Evolutionary conservation across 208 protist species (phyloP), one percentile per base, ranked within the genome.

Genomic region (Balamuthia mandrillaris): DNA sequence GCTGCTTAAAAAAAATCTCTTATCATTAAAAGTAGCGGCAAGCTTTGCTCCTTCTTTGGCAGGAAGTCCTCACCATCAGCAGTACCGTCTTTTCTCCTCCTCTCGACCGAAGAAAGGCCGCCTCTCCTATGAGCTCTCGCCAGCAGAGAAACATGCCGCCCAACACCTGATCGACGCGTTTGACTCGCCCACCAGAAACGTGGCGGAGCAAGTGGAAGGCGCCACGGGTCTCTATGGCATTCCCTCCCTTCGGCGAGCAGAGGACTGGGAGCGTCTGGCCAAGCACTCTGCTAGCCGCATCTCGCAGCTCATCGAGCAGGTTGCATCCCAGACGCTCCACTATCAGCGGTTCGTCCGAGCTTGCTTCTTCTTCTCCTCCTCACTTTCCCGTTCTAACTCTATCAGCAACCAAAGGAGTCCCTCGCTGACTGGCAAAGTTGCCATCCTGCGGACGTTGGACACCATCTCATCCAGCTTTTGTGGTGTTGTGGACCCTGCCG

Each of bases 91-190:
- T n/a, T n/a, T n/a, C n/a, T n/a, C n/a, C n/a, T n/a, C n/a, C n/a
- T n/a, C n/a, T n/a, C n/a, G n/a, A n/a, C n/a, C n/a, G n/a, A n/a
- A n/a, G n/a, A n/a, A n/a, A n/a, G n/a, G n/a, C n/a, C n/a, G n/a
- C n/a, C n/a, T n/a, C n/a, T n/a, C n/a, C n/a, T n/a, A n/a, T n/a
- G n/a, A n/a, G n/a, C n/a, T n/a, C n/a, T n/a, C n/a, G n/a, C n/a
- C n/a, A n/a, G n/a, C n/a, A 56, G 49, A 56, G 49, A n/a, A 18
- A 56, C 49, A 56, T 18, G 49, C 49, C 49, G n/a, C 18, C 49
- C 49, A 56, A 56, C 18, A 56, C n/a, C 35, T 78, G 56, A 78
- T 78, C 35, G 42, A 78, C 2, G 68, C 49, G 27, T 78, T 78
- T 29, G 68, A 78, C 61, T 78, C 68, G 5, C 10, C 42, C 27